phyloP scores from a whole-genome alignment of 148 eudicot genomes.

The Selenicereus undatus region DNA sequence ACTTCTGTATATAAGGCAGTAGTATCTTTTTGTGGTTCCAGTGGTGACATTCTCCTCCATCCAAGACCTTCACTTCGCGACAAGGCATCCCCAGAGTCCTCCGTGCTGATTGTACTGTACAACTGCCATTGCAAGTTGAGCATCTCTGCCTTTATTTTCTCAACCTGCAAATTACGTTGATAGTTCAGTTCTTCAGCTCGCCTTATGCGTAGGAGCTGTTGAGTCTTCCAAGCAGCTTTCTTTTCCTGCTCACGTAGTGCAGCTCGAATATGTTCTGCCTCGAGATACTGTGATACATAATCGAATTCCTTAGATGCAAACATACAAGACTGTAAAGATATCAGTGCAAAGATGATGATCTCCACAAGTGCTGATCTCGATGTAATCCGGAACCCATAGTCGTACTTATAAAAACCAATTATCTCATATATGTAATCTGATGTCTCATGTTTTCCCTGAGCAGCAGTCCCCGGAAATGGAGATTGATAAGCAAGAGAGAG shows the following conservation, averaged over 20 bases:
- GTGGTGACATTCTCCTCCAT: slow-evolving; percentile 42
- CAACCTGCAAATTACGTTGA: slow-evolving; percentile 82
- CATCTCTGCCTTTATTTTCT: slow-evolving; percentile 91
- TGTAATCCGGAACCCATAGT: slow-evolving; percentile 76
- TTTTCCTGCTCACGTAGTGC: slow-evolving; percentile 75
- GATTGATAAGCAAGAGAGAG: slow-evolving; percentile 85
- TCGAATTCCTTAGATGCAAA: slow-evolving; percentile 71
- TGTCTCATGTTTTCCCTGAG: slow-evolving; percentile 58
- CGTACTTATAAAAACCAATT: slow-evolving; percentile 76
- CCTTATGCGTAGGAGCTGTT: slow-evolving; percentile 63
- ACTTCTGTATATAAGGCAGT: slow-evolving; percentile 13
- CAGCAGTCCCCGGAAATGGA: slow-evolving; percentile 61
- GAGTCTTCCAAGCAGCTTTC: slow-evolving; percentile 85
- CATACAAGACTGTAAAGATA: slow-evolving; percentile 78
- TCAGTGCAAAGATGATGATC: slow-evolving; percentile 66
- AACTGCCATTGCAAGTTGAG: slow-evolving; percentile 76
- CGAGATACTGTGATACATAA: slow-evolving; percentile 74
- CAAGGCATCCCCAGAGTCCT: slow-evolving; percentile 35
- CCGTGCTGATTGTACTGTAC: slow-evolving; percentile 40
- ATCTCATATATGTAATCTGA: slow-evolving; percentile 60
- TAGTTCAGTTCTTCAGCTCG: slow-evolving; percentile 61
- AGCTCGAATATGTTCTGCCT: slow-evolving; percentile 84
- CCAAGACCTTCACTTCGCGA: slow-evolving; percentile 54
- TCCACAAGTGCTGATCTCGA: slow-evolving; percentile 86
- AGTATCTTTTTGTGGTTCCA: slow-evolving; percentile 26